Evolutionary conservation across 345 rosid species (phyloP).

Genomic region (Theobroma cacao): DNA sequence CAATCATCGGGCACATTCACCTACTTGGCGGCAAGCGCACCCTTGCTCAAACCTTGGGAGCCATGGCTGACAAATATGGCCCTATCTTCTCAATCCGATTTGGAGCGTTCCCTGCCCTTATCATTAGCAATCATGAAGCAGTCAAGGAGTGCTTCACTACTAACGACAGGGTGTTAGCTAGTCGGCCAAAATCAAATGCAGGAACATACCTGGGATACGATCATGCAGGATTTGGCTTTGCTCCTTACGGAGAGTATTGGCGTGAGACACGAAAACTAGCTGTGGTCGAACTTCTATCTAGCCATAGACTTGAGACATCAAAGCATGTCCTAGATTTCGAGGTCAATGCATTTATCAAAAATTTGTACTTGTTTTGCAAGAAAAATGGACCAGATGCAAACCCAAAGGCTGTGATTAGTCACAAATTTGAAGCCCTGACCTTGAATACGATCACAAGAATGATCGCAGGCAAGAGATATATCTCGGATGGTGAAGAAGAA

Average conservation of each 20-base stretch:
- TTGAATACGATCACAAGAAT: slow-evolving; percentile 9
- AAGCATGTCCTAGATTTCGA: slow-evolving; percentile 9
- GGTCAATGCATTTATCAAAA: slow-evolving; percentile 4
- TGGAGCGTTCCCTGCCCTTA: not conserved
- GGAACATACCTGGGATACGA: slow-evolving; percentile 9
- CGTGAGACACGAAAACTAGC: slow-evolving; percentile 20
- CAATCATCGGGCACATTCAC: slow-evolving; percentile 10
- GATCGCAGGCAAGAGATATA: slow-evolving; percentile 12
- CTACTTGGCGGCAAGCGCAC: not conserved
- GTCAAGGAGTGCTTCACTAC: slow-evolving; percentile 32
- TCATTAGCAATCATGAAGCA: not conserved
- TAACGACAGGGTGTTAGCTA: slow-evolving; percentile 24
- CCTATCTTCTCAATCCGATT: slow-evolving; percentile 10
- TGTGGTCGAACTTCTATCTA: slow-evolving; percentile 19
- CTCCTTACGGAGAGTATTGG: slow-evolving; percentile 20
- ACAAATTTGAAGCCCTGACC: slow-evolving; percentile 2
- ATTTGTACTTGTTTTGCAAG: slow-evolving; percentile 1
- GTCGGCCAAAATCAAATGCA: slow-evolving; percentile 26
- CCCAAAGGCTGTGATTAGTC: not conserved
- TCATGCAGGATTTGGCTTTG: slow-evolving; percentile 21
- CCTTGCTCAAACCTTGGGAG: not conserved
- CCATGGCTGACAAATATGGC: slow-evolving; percentile 11
- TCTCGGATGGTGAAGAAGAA: not conserved
- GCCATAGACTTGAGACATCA: slow-evolving; percentile 8
- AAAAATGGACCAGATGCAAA: not conserved